These are phyloP conservation scores for Pholiota molesta DNA, from an alignment of 768 basidiomycete species.

Conservation along the genomic window DNA sequence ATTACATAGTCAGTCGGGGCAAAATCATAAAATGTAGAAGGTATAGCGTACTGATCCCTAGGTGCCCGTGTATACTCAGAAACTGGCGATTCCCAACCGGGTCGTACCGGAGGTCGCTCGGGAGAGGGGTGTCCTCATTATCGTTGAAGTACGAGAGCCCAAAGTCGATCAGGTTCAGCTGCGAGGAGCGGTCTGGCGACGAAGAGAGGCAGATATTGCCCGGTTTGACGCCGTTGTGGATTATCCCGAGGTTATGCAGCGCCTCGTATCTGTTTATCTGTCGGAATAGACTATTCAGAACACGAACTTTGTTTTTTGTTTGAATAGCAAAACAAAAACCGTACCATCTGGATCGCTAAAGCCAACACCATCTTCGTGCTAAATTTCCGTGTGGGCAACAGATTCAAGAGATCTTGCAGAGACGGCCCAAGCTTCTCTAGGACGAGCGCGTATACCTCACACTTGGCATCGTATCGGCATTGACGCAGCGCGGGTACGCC, in stretches of 20 bases:
- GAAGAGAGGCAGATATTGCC: conserved; percentile 23
- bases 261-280: conserved; percentile 27
- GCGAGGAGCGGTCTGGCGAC: not conserved
- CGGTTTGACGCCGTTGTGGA: conserved; percentile 35
- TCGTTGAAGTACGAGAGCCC: conserved; percentile 26
- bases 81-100: conserved; percentile 32
- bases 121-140: conserved; percentile 6
- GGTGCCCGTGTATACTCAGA: conserved; percentile 33
- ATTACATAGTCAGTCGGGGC: no score
- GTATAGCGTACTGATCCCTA: conserved; percentile 29
- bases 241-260: conserved; percentile 27
- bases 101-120: not conserved
- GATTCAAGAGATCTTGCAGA: conserved; percentile 22
- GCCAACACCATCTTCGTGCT: conserved; percentile 23
- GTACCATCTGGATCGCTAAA: conserved; percentile 33
- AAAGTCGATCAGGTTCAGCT: conserved; percentile 30
- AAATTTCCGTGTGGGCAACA: conserved; percentile 16
- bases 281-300: not conserved
- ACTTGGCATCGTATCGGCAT: conserved; percentile 18
- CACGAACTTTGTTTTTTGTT: not conserved
- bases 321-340: not conserved
- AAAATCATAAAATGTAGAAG: no score
- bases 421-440: conserved; percentile 31
- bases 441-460: conserved; percentile 28
- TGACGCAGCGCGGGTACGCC: conserved; percentile 21